Percentiles rank a stretch among this genome's conserved stretches.
These are phyloP conservation scores for Crithidia mellificae DNA, from an alignment of 208 protist genomes.

Conservation along the genomic window DNA sequence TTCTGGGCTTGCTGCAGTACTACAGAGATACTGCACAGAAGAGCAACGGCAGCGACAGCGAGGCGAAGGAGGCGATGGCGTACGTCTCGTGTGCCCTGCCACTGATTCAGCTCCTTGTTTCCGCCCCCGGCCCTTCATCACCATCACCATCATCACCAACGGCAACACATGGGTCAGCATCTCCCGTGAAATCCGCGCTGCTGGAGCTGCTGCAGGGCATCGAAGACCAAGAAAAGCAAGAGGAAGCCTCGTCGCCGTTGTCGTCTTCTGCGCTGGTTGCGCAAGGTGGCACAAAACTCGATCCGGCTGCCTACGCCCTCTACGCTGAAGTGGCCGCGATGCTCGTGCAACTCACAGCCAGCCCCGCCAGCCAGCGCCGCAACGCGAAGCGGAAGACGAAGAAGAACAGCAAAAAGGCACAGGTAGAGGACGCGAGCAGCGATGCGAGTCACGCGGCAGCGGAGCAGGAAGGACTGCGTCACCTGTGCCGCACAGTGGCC, in stretches of 20 bases:
- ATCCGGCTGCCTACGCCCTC: conserved; percentile 46
- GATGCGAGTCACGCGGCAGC: neutral
- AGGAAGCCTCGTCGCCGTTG: neutral
- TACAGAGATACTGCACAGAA: conserved; percentile 16
- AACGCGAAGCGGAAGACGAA: neutral
- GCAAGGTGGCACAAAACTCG: neutral
- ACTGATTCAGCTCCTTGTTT: conserved; percentile 28
- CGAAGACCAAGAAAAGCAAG: conserved; percentile 15
- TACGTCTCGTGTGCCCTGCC: conserved; percentile 34
- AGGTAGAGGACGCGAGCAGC: neutral
- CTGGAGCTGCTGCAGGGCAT: conserved; percentile 30
- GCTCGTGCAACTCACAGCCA: conserved; percentile 45
- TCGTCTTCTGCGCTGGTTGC: neutral
- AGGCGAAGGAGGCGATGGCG: conserved; percentile 15
- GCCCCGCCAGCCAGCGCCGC: conserved; percentile 1
- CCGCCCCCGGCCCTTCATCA: neutral
- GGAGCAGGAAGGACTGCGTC: conserved; percentile 40
- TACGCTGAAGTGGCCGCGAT: conserved; percentile 67
- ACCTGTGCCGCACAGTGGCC: conserved; percentile 53
- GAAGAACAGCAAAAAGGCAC: conserved; percentile 16
- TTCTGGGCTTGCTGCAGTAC: conserved; percentile 21
- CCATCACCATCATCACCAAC: neutral
- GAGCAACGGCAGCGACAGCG: neutral
- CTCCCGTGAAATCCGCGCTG: conserved; percentile 26
- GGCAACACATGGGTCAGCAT: neutral